Conservation (phyloP, 2,329 filamentous ascomycete species). For the Trichoderma sp. region DNA sequence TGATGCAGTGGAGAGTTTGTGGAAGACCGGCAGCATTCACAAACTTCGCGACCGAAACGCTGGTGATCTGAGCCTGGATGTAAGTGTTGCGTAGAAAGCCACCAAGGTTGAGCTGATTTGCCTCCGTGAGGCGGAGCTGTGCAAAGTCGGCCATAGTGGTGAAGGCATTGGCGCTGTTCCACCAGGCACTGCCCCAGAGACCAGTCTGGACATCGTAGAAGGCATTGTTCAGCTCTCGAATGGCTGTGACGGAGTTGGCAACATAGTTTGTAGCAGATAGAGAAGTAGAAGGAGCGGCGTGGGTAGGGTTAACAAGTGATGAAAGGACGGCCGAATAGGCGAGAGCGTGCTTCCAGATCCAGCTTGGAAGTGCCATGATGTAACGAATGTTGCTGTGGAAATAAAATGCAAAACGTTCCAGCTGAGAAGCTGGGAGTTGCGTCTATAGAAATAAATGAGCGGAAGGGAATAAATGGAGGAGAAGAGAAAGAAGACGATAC, state of each 20-base stretch:
- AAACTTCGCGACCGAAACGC: conserved; percentile 38
- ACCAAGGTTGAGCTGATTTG: conserved; percentile 38
- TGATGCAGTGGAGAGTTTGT: conserved; percentile 28
- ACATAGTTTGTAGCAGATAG: conserved; percentile 11
- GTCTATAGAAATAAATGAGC: background rate
- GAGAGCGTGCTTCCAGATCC: conserved; percentile 17
- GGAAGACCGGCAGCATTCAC: conserved; percentile 37
- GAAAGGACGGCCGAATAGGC: conserved; percentile 11
- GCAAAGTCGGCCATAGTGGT: conserved; percentile 59
- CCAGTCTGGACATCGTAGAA: conserved; percentile 62
- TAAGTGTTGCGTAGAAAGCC: conserved; percentile 46
- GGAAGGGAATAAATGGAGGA: background rate
- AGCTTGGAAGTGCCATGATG: conserved; percentile 18
- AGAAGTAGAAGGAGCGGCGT: conserved; percentile 9
- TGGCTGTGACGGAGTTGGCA: conserved; percentile 13
- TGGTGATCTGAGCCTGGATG: conserved; percentile 41
- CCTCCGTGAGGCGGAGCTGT: conserved; percentile 31
- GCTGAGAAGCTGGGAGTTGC: conserved; percentile 10
- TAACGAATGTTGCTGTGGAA: conserved; percentile 1
- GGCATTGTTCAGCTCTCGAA: conserved; percentile 44
- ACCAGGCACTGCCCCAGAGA: conserved; percentile 66
- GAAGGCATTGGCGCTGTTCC: conserved; percentile 68
- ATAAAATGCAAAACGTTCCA: conserved; percentile 1
- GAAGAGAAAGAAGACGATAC: background rate
- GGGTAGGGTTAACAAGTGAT: background rate